These are phyloP conservation scores for Plasmodium vivax DNA, from an alignment of 169 alveolate genomes.

Conservation along the genomic window DNA sequence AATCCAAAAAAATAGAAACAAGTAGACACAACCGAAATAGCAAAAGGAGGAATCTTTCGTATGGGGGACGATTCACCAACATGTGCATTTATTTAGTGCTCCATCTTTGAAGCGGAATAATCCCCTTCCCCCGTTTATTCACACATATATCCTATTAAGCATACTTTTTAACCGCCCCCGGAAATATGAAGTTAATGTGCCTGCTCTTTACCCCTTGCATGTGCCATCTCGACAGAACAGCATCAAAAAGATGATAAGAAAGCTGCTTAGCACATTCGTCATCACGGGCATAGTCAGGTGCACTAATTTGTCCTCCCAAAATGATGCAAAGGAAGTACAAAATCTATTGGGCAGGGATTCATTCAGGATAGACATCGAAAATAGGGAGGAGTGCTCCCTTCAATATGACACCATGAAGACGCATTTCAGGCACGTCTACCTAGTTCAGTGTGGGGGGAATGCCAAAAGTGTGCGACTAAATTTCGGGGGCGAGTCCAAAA, in stretches of 20 bases:
- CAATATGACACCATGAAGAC: constrained; percentile 15
- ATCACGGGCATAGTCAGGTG: not conserved
- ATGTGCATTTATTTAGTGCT: not conserved
- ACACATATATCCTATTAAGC: not conserved
- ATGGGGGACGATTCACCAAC: not conserved
- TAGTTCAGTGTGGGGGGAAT: constrained; percentile 14
- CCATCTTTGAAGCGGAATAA: not conserved
- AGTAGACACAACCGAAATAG: not conserved
- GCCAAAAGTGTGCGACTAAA: constrained; percentile 13
- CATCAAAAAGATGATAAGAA: not conserved
- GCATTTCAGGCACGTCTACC: constrained; percentile 7
- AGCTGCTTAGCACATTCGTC: not conserved
- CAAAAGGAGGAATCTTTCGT: not conserved
- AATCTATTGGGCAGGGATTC: not conserved
- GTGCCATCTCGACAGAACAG: not conserved
- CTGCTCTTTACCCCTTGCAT: not conserved
- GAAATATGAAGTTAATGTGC: not conserved
- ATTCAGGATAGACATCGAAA: constrained; percentile 12
- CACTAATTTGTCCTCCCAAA: not conserved
- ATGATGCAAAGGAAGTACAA: not conserved
- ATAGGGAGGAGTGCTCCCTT: constrained; percentile 25
- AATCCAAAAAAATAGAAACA: not conserved
- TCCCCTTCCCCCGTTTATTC: not conserved
- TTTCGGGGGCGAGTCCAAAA: not conserved
- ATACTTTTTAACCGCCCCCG: not conserved